Conservation (phyloP, 2,329 filamentous ascomycete genomes). For the Trichophyton equinum region DNA sequence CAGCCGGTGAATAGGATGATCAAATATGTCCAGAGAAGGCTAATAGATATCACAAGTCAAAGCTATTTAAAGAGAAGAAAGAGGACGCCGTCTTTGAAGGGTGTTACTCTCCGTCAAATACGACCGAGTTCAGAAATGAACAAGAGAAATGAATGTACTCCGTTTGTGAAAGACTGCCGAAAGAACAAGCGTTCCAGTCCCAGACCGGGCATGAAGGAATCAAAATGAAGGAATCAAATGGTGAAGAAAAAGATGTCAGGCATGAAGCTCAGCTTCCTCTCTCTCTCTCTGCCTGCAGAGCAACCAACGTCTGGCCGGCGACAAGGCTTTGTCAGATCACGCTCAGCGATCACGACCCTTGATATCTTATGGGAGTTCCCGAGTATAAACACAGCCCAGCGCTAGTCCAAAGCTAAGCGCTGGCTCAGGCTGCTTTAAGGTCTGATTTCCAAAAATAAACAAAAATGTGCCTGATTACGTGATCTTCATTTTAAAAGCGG, state of each 20-base stretch:
- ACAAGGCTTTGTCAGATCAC: not conserved
- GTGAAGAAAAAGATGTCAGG: not conserved
- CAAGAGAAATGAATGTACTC: not conserved
- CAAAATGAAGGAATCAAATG: not conserved
- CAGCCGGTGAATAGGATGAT: not conserved
- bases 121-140: not conserved
- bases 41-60: not conserved
- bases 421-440: not conserved
- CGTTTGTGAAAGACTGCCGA: not conserved
- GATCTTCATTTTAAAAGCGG: not conserved
- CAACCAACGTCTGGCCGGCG: not conserved
- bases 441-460: not conserved
- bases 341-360: not conserved
- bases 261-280: not conserved
- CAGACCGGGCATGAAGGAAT: not conserved
- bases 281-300: slow-evolving; percentile 2
- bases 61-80: not conserved
- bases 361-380: not conserved
- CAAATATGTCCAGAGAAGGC: not conserved
- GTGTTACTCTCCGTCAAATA: not conserved
- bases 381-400: not conserved
- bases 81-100: not conserved
- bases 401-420: not conserved
- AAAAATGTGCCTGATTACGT: not conserved
- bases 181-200: not conserved